Percentiles rank a stretch among this genome's conserved stretches.
These are phyloP conservation scores for Dittrichia graveolens DNA, from an alignment of 129 eudicot genomes.

Conservation along the genomic window DNA sequence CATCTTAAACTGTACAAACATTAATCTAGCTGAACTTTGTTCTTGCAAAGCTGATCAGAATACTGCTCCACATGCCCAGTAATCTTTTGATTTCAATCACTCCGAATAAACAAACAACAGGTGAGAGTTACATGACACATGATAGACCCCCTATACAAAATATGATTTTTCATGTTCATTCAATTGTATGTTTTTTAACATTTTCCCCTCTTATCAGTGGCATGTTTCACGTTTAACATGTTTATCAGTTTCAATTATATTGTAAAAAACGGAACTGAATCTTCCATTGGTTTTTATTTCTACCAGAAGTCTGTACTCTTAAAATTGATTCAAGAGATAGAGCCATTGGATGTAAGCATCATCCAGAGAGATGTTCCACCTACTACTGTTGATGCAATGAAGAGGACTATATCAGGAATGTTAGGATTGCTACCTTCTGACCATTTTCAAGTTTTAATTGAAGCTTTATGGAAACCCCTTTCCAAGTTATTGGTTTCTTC, in stretches of 20 bases:
- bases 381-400: constrained; percentile 91
- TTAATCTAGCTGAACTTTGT: no score
- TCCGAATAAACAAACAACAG: no score
- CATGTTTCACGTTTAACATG: no score
- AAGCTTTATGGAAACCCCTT: constrained; percentile 93
- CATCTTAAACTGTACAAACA: no score
- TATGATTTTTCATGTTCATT: no score
- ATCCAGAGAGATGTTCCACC: constrained; percentile 91
- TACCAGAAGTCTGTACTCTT: constrained; percentile 67
- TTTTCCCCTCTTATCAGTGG: neutral
- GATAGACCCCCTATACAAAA: no score
- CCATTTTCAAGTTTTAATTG: constrained; percentile 85
- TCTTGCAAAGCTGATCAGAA: no score
- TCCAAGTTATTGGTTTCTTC: constrained; percentile 85
- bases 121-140: no score
- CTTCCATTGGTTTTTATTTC: constrained; percentile 14
- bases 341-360: constrained; percentile 89
- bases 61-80: no score
- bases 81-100: no score
- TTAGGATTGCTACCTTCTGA: constrained; percentile 92
- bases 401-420: constrained; percentile 97
- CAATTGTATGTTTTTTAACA: no score
- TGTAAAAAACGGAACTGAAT: neutral
- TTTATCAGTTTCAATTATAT: no score
- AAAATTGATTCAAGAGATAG: constrained; percentile 82